These are phyloP conservation scores for Fusarium redolens DNA, from an alignment of 2,329 filamentous ascomycete genomes.

Conservation along the genomic window DNA sequence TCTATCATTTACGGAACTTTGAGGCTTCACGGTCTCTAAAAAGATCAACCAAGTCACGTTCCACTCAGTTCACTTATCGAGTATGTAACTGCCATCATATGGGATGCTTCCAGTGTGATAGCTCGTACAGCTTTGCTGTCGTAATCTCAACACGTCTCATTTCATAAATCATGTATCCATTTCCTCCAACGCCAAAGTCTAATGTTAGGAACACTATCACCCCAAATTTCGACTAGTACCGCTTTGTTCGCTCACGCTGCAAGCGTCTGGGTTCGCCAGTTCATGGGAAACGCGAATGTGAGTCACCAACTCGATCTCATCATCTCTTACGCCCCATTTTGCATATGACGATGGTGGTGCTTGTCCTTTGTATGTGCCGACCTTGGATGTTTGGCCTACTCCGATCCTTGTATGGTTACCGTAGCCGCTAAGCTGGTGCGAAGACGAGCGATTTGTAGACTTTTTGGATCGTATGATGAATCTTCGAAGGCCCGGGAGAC, in stretches of 20 bases:
- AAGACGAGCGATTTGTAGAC: background rate
- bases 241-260: background rate
- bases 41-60: background rate
- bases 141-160: background rate
- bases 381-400: background rate
- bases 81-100: background rate
- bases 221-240: background rate
- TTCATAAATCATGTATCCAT: background rate
- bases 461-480: slow-evolving; percentile 12
- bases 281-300: slow-evolving; percentile 5
- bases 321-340: slow-evolving; percentile 16
- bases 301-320: slow-evolving; percentile 16
- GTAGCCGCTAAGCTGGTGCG: background rate
- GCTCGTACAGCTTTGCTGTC: background rate
- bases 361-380: background rate
- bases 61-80: background rate
- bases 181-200: background rate
- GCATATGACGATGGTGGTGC: background rate
- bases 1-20: background rate
- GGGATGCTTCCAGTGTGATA: background rate
- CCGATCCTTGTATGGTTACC: background rate
- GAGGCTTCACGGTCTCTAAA: background rate
- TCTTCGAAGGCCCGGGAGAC: slow-evolving; percentile 7
- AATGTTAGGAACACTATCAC: background rate
- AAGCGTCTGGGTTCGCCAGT: background rate